These are phyloP conservation scores for Heterobasidion irregulare DNA, from an alignment of 1,284 basidiomycete species.

Conservation along the genomic window DNA sequence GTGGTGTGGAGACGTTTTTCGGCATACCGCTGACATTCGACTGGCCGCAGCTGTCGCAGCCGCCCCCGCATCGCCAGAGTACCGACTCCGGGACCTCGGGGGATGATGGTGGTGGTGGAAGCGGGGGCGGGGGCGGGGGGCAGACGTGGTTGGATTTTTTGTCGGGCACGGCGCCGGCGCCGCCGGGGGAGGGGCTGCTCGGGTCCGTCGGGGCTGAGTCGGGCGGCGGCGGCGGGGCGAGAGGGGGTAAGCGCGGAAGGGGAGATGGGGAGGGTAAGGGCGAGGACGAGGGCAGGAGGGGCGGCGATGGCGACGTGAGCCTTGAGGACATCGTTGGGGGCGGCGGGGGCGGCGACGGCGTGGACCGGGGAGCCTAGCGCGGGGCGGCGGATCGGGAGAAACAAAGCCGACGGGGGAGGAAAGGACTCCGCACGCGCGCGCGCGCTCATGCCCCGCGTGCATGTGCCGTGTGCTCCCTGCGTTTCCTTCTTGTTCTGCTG, in stretches of 20 bases:
- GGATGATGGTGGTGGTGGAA: neutral
- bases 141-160: neutral
- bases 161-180: neutral
- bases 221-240: neutral
- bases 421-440: no score
- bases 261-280: neutral
- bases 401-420: no score
- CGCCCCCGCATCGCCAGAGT: neutral
- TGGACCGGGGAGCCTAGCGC: neutral
- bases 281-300: neutral
- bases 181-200: neutral
- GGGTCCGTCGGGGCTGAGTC: neutral
- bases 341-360: no score
- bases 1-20: constrained; percentile 9
- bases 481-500: no score
- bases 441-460: no score
- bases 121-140: no score
- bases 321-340: neutral
- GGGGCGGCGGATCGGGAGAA: no score
- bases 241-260: neutral
- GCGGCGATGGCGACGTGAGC: neutral
- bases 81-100: neutral
- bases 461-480: no score
- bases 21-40: constrained; percentile 14
- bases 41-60: constrained; percentile 10